phyloP scores from a whole-genome alignment of 352 stramenopile species.

The Phytophthora fragariaefolia region DNA sequence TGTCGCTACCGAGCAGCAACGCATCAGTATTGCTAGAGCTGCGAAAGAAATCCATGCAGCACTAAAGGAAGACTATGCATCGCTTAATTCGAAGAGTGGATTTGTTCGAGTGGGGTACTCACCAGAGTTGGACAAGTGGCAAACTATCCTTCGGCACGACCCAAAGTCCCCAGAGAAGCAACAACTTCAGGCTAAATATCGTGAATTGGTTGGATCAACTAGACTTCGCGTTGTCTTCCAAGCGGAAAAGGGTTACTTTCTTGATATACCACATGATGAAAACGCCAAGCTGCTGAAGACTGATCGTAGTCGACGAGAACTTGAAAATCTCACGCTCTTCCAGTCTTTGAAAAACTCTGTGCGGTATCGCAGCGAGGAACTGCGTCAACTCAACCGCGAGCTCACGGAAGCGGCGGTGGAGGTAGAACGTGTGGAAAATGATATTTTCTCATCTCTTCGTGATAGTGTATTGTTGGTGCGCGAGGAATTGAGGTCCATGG shows the following conservation, averaged over 20 bases:
- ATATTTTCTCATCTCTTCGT: conserved; percentile 61
- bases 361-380: conserved; percentile 69
- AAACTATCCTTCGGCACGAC: conserved; percentile 50
- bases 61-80: conserved; percentile 67
- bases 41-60: conserved; percentile 56
- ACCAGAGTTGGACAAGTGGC: conserved; percentile 68
- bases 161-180: conserved; percentile 48
- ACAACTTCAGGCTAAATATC: conserved; percentile 68
- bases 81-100: conserved; percentile 62
- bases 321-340: conserved; percentile 56
- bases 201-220: conserved; percentile 54
- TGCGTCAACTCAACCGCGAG: conserved; percentile 67
- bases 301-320: conserved; percentile 19
- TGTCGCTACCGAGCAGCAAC: conserved; percentile 22
- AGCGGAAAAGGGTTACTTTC: conserved; percentile 67
- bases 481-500: conserved; percentile 51
- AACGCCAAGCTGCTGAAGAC: conserved; percentile 49
- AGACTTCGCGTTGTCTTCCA: conserved; percentile 69
- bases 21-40: conserved; percentile 29
- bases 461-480: conserved; percentile 41
- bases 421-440: conserved; percentile 56
- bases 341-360: conserved; percentile 76
- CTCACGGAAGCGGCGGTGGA: conserved; percentile 62
- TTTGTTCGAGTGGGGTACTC: conserved; percentile 72
- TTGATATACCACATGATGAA: conserved; percentile 72